Conservation (phyloP, 2,329 filamentous ascomycete genomes). For the Exophiala phaeomuriformis region DNA sequence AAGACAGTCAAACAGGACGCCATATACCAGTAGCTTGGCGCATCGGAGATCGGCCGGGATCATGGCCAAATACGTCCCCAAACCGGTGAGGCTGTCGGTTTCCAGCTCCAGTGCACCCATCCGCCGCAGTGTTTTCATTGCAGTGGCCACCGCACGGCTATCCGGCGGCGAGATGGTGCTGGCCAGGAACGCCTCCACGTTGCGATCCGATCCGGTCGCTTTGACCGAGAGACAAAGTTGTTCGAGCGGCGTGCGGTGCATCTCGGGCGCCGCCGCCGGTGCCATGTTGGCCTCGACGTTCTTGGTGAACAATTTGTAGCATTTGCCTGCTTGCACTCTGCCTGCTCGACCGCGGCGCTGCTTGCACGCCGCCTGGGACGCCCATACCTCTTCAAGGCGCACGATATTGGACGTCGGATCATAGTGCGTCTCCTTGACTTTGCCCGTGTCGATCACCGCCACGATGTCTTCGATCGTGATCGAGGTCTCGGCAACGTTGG, state of each 20-base stretch:
- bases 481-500: slow-evolving; percentile 95
- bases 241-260: slow-evolving; percentile 83
- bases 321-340: slow-evolving; percentile 80
- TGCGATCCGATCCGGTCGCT: slow-evolving; percentile 68
- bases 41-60: slow-evolving; percentile 89
- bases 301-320: slow-evolving; percentile 91
- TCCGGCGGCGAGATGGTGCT: slow-evolving; percentile 86
- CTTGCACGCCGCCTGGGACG: slow-evolving; percentile 86
- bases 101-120: slow-evolving; percentile 72
- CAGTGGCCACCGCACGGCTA: slow-evolving; percentile 74
- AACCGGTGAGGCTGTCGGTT: slow-evolving; percentile 78
- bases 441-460: slow-evolving; percentile 88
- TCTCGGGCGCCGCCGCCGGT: slow-evolving; percentile 85
- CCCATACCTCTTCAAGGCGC: slow-evolving; percentile 90
- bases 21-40: slow-evolving; percentile 92
- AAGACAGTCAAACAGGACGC: slow-evolving; percentile 85
- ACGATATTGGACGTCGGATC: slow-evolving; percentile 90
- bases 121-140: slow-evolving; percentile 66
- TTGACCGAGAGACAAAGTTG: slow-evolving; percentile 91
- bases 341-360: slow-evolving; percentile 89
- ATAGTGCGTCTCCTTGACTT: slow-evolving; percentile 94
- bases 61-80: slow-evolving; percentile 88
- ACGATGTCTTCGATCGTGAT: slow-evolving; percentile 98
- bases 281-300: slow-evolving; percentile 78
- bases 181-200: slow-evolving; percentile 73